Evolutionary conservation across 2,329 filamentous ascomycete species (phyloP).

Genomic region (Ambrosiella cleistominuta): DNA sequence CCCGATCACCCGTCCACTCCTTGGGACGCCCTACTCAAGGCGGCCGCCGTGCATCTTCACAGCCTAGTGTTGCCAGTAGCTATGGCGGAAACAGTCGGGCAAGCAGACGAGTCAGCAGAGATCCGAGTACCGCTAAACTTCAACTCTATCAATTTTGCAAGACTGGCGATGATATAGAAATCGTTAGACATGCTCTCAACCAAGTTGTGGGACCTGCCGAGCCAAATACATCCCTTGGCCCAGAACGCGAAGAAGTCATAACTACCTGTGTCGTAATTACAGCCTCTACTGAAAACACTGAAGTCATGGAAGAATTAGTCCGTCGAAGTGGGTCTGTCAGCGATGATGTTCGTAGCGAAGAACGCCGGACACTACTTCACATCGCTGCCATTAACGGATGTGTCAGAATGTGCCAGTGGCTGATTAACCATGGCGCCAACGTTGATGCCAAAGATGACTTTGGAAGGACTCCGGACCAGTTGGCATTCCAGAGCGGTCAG

Average conservation of each 20-base stretch:
- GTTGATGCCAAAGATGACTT: conserved; percentile 1
- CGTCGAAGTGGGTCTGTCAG: not conserved
- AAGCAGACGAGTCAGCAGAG: conserved; percentile 5
- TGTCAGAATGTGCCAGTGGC: conserved; percentile 4
- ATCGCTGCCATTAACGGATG: conserved; percentile 1
- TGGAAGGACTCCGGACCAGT: conserved; percentile 3
- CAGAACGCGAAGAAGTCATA: not conserved
- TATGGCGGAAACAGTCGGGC: conserved; percentile 1
- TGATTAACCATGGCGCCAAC: conserved; percentile 2
- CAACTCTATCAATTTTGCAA: conserved; percentile 13
- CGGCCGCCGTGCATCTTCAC: not conserved
- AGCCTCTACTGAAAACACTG: conserved; percentile 7
- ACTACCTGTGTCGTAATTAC: conserved; percentile 4
- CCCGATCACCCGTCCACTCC: not conserved
- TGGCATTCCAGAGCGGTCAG: not conserved
- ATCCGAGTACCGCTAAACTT: not conserved
- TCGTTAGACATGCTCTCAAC: conserved; percentile 9
- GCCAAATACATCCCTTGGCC: not conserved
- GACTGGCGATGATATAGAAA: conserved; percentile 13
- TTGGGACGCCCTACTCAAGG: not conserved
- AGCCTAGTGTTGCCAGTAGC: not conserved
- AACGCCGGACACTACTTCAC: conserved; percentile 9
- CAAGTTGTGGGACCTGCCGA: not conserved
- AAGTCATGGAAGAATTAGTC: conserved; percentile 8
- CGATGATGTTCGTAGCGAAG: not conserved